Conservation (phyloP, 345 rosid genomes). For the Rhodamnia rubescens region DNA sequence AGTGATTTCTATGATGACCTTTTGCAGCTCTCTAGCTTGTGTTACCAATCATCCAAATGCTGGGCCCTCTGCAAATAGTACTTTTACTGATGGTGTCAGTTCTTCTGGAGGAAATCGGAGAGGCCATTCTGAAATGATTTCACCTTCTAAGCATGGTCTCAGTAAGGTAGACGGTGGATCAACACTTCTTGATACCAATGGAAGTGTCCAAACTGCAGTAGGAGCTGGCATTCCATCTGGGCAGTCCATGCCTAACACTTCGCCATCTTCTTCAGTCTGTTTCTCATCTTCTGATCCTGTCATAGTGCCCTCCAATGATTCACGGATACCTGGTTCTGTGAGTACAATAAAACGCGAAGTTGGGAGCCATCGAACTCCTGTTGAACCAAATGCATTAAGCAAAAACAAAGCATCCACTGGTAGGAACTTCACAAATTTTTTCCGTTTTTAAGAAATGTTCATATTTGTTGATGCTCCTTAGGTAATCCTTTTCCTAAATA, state of each 20-base stretch:
- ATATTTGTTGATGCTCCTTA: not conserved
- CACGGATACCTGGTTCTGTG: slow-evolving; percentile 16
- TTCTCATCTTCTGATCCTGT: slow-evolving; percentile 58
- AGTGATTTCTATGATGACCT: not conserved
- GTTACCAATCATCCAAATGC: slow-evolving; percentile 29
- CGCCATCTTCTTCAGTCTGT: slow-evolving; percentile 44
- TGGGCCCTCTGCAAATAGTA: not conserved
- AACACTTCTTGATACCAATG: slow-evolving; percentile 23
- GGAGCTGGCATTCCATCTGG: slow-evolving; percentile 26
- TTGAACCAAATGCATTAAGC: slow-evolving; percentile 27
- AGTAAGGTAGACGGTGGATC: slow-evolving; percentile 20
- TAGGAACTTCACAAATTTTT: slow-evolving; percentile 3
- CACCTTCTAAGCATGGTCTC: slow-evolving; percentile 11
- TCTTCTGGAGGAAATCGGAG: slow-evolving; percentile 16
- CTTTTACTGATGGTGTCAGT: slow-evolving; percentile 8
- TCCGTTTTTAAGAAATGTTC: not conserved
- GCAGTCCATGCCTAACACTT: slow-evolving; percentile 24
- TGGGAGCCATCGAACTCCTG: slow-evolving; percentile 22
- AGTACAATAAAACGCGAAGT: slow-evolving; percentile 41
- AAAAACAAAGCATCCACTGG: slow-evolving; percentile 37
- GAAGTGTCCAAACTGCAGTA: slow-evolving; percentile 20
- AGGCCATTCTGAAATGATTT: slow-evolving; percentile 27
- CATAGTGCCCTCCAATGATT: slow-evolving; percentile 38
- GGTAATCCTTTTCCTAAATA: not conserved
- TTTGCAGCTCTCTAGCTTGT: not conserved